Conservation (phyloP, 768 basidiomycete species). For the Suillus sp. region DNA sequence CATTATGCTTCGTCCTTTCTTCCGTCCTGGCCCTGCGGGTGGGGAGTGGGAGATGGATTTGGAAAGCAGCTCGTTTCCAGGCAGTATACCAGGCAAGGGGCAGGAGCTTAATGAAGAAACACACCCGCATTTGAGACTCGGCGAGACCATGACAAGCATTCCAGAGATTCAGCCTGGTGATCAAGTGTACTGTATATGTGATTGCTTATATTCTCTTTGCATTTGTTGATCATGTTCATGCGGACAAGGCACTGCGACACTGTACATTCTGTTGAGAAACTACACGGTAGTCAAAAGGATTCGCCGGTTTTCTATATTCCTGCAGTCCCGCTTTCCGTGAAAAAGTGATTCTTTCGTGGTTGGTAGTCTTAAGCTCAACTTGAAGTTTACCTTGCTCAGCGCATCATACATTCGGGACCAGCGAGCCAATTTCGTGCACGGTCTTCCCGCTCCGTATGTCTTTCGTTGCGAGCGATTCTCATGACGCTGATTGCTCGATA, state of each 20-base stretch:
- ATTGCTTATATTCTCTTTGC: neutral
- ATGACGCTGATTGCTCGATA: neutral
- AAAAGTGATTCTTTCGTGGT: conserved; percentile 42
- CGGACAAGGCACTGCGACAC: conserved; percentile 53
- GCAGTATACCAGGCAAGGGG: conserved; percentile 51
- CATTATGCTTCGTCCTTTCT: conserved; percentile 66
- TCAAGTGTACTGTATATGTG: conserved; percentile 58
- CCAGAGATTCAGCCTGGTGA: conserved; percentile 64
- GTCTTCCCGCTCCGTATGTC: conserved; percentile 52
- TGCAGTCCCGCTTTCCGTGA: conserved; percentile 50
- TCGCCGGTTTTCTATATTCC: conserved; percentile 62
- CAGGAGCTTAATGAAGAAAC: conserved; percentile 57
- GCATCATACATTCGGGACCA: conserved; percentile 53
- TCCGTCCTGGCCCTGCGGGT: conserved; percentile 40
- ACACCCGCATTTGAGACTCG: conserved; percentile 65
- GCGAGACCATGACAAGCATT: conserved; percentile 57
- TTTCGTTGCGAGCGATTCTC: neutral
- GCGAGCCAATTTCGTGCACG: conserved; percentile 45
- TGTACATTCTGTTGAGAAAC: conserved; percentile 55
- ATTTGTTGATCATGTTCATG: neutral
- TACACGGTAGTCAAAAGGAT: conserved; percentile 48
- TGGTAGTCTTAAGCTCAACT: neutral
- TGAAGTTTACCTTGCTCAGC: conserved; percentile 28
- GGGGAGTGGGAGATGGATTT: conserved; percentile 61
- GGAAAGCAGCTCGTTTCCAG: conserved; percentile 54